Percentiles rank a stretch among this genome's conserved stretches.
Evolutionary conservation across 805 yeast genomes (phyloP).

Genomic region (Yarrowia porcina): DNA sequence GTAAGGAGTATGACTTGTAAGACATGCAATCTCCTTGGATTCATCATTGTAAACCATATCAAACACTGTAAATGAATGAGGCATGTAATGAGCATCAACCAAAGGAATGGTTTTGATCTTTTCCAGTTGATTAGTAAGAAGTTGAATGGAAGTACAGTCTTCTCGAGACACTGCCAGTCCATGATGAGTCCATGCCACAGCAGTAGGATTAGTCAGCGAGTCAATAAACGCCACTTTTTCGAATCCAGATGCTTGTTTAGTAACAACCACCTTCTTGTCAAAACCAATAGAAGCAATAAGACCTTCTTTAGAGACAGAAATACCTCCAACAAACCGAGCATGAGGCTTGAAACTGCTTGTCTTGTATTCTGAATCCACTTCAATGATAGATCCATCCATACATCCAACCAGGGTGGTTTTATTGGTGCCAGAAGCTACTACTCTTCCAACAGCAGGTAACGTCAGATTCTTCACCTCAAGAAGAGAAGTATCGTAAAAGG

Average conservation of each 20-base stretch:
- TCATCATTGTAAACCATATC: neutral
- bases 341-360: neutral
- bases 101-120: conserved; percentile 11
- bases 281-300: conserved; percentile 14
- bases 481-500: neutral
- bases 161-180: conserved; percentile 9
- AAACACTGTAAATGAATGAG: conserved; percentile 13
- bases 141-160: conserved; percentile 8
- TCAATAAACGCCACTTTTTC: conserved; percentile 2
- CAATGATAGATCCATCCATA: neutral
- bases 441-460: neutral
- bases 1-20: conserved; percentile 6
- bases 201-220: conserved; percentile 7
- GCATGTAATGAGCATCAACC: conserved; percentile 6
- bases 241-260: neutral
- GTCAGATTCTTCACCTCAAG: neutral
- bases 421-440: neutral
- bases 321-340: conserved; percentile 9
- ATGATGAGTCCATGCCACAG: conserved; percentile 3
- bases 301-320: neutral
- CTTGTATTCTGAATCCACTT: neutral
- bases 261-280: conserved; percentile 6
- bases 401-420: neutral
- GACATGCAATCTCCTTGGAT: neutral
- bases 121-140: neutral